Evolutionary conservation across 2,329 filamentous ascomycete species (phyloP), one percentile per base, ranked within the genome.

Genomic region (Penicillium palitans): DNA sequence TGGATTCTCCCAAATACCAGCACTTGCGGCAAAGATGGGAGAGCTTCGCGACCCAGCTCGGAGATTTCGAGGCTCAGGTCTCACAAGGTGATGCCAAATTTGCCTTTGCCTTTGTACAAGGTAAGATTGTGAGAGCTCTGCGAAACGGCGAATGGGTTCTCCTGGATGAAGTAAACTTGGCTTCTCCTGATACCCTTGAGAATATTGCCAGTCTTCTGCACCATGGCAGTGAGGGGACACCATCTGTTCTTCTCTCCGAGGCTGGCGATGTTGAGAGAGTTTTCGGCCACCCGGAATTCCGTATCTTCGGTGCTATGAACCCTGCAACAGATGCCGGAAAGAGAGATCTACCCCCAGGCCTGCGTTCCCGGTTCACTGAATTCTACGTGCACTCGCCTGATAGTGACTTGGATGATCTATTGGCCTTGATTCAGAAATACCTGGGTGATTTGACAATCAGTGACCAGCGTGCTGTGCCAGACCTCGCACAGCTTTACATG

Each of bases 301-400:
- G 95, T 40, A 90, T 99, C 15, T 99, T 99, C 71, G 96, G 91
- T 52, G 95, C 96, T 29, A 99, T 99, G 95, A 99, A 99, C 70
- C 95, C 95, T 31, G 95, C 95, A 6, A 99, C 95, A 3, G 95
- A 99, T 78, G 87, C 97, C 56, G 95, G 96, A 60, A 99, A 99
- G 77, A 88, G 93, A 56, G 95, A 99, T 74, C 80, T 99, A 17
- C 92, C 93, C 0, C 87, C 90, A 55, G 93, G 93, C 1, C 86
- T 98, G 44, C 84, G 93, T 55, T 96, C 93, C 9, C 86, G 93
- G 49, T 99, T 99, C 71, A 98, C 95, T 0, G 95, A 99, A 74
- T 82, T 99, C 24, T 99, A 96, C 71, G 92, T 99, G 25, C 87
- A 91, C 55, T 95, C 91, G 65, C 93, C 95, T 0, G 95, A 99